phyloP scores from a whole-genome alignment of 1,284 basidiomycete genomes.

The Ganoderma leucocontextum region DNA sequence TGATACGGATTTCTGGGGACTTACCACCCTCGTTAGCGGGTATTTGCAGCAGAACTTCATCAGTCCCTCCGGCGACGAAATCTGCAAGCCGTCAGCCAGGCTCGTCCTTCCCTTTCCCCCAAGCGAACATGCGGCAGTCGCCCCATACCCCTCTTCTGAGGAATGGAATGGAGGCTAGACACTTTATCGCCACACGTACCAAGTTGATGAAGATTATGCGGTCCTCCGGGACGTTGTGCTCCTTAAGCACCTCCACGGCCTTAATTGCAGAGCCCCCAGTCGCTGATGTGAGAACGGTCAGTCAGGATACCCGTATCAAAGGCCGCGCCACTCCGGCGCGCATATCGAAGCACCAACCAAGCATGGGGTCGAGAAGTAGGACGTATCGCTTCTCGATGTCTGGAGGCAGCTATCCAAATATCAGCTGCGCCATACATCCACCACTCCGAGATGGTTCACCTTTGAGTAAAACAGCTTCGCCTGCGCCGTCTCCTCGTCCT shows the following conservation, averaged over 20 bases:
- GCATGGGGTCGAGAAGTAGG: slow-evolving; percentile 96
- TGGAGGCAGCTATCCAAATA: slow-evolving; percentile 79
- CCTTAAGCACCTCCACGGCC: slow-evolving; percentile 93
- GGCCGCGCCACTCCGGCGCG: no score
- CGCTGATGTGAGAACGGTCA: slow-evolving; percentile 54
- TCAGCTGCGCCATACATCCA: slow-evolving; percentile 1
- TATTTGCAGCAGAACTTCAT: slow-evolving; percentile 83
- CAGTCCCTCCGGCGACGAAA: slow-evolving; percentile 93
- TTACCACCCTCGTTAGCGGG: slow-evolving; percentile 84
- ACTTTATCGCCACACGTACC: slow-evolving; percentile 52
- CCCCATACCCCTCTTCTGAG: neutral
- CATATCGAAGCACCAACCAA: slow-evolving; percentile 66
- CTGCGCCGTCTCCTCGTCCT: slow-evolving; percentile 93
- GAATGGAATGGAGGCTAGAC: slow-evolving; percentile 1
- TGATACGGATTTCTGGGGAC: slow-evolving; percentile 39
- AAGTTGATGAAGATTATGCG: slow-evolving; percentile 98
- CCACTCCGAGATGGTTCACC: slow-evolving; percentile 46
- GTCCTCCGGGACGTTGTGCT: slow-evolving; percentile 89
- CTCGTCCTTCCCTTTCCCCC: no score
- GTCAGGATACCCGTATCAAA: neutral
- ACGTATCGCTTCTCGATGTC: slow-evolving; percentile 94
- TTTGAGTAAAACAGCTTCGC: slow-evolving; percentile 93
- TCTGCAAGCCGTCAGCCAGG: slow-evolving; percentile 53
- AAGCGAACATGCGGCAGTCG: neutral
- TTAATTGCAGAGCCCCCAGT: slow-evolving; percentile 99